Conservation (phyloP, 73 alveolate genomes). For the Tetrahymena malaccensis region DNA sequence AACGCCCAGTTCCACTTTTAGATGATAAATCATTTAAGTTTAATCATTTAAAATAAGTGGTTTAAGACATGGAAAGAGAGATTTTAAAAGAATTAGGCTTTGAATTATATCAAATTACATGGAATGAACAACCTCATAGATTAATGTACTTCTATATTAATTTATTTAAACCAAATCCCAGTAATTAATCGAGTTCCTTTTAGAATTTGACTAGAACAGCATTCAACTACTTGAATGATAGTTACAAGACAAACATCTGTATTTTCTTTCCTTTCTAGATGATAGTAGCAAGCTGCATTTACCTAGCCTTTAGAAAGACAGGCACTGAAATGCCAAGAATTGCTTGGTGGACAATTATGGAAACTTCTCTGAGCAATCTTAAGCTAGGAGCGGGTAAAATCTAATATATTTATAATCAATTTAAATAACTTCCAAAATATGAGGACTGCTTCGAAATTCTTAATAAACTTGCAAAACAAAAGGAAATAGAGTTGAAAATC, state of each 20-base stretch:
- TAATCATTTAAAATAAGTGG: neutral
- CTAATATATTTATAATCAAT: neutral
- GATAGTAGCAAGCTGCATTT: neutral
- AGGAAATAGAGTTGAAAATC: neutral
- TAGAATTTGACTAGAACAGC: neutral
- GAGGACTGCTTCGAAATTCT: neutral
- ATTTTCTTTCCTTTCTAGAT: neutral
- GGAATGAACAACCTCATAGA: constrained; percentile 1
- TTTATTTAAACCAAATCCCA: neutral
- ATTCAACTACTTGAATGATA: neutral
- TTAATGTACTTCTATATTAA: neutral
- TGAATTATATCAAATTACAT: neutral
- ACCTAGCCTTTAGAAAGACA: neutral
- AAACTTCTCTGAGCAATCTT: neutral
- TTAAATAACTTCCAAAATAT: neutral
- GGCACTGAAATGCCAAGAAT: neutral
- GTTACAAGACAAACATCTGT: neutral
- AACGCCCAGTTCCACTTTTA: neutral
- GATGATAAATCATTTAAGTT: neutral
- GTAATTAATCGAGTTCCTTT: neutral
- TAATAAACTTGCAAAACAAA: neutral
- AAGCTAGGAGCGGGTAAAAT: neutral
- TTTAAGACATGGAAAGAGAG: neutral
- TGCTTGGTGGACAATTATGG: constrained; percentile 1
- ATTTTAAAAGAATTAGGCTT: neutral